Conservation (phyloP, 495 filamentous ascomycete genomes). For the Evernia prunastri region DNA sequence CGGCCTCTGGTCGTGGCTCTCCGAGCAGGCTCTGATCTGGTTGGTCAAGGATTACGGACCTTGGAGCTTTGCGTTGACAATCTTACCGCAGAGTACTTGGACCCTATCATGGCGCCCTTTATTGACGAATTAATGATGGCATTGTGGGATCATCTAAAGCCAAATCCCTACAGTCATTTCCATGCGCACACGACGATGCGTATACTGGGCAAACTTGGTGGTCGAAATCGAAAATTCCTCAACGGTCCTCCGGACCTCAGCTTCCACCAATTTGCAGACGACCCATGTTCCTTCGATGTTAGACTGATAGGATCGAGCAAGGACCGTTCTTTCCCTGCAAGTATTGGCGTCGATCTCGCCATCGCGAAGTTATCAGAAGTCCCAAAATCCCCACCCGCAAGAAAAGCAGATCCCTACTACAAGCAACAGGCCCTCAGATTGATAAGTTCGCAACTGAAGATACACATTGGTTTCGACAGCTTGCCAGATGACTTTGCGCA, state of each 20-base stretch:
- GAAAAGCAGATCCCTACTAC: conserved; percentile 76
- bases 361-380: conserved; percentile 77
- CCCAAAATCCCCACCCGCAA: conserved; percentile 55
- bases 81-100: conserved; percentile 92
- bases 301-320: conserved; percentile 79
- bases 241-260: conserved; percentile 74
- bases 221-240: conserved; percentile 90
- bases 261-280: conserved; percentile 81
- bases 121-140: conserved; percentile 98
- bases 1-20: conserved; percentile 91
- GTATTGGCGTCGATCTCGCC: conserved; percentile 80
- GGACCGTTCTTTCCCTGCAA: conserved; percentile 79
- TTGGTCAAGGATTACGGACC: conserved; percentile 88
- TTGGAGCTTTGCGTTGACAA: conserved; percentile 98
- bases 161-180: conserved; percentile 90
- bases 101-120: conserved; percentile 98
- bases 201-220: conserved; percentile 96
- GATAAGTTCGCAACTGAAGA: conserved; percentile 78
- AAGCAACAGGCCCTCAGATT: conserved; percentile 88
- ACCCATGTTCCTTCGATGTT: conserved; percentile 76
- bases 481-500: conserved; percentile 84
- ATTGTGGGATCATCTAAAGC: conserved; percentile 87
- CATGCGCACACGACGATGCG: conserved; percentile 96
- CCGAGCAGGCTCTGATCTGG: conserved; percentile 83
- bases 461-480: conserved; percentile 79